A percentile compares a stretch with the other conserved stretches of the same genome.
Conservation (phyloP, 2,329 filamentous ascomycete species). For the Diplodia corticola region DNA sequence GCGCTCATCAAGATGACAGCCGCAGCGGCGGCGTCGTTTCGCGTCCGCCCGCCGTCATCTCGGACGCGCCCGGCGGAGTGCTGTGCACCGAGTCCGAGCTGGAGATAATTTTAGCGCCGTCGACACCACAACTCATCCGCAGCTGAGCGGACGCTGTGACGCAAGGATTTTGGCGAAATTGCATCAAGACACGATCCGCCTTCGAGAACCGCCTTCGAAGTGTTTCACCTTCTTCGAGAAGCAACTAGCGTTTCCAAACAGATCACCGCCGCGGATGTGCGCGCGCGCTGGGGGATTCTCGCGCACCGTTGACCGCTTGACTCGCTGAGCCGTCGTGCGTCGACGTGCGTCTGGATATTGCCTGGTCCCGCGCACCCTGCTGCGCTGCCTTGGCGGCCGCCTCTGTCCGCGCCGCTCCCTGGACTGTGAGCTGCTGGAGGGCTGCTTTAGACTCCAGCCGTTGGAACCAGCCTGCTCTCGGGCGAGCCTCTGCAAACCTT, state of each 20-base stretch:
- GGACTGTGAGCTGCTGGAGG: neutral
- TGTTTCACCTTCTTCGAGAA: slow-evolving; percentile 22
- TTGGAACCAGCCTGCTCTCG: neutral
- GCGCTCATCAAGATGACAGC: neutral
- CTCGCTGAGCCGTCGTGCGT: neutral
- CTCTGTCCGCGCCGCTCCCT: neutral
- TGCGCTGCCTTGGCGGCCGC: neutral
- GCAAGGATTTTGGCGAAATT: slow-evolving; percentile 21
- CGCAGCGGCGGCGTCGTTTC: neutral
- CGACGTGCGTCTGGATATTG: slow-evolving; percentile 3
- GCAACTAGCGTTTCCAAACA: slow-evolving; percentile 13
- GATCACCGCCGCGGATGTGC: slow-evolving; percentile 1
- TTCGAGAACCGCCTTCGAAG: slow-evolving; percentile 20
- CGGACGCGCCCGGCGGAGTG: neutral
- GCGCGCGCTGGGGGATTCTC: neutral
- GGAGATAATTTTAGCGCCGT: neutral
- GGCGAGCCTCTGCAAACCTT: slow-evolving; percentile 15
- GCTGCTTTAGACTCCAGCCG: slow-evolving; percentile 1
- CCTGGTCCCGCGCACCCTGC: slow-evolving; percentile 4
- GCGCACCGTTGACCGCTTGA: neutral
- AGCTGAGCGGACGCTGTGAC: slow-evolving; percentile 3
- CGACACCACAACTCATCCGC: neutral
- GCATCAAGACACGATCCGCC: slow-evolving; percentile 11
- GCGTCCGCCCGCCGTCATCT: neutral
- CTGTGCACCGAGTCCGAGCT: neutral